Conservation (phyloP, 1,284 basidiomycete genomes). For the Heterobasidion parviporum region DNA sequence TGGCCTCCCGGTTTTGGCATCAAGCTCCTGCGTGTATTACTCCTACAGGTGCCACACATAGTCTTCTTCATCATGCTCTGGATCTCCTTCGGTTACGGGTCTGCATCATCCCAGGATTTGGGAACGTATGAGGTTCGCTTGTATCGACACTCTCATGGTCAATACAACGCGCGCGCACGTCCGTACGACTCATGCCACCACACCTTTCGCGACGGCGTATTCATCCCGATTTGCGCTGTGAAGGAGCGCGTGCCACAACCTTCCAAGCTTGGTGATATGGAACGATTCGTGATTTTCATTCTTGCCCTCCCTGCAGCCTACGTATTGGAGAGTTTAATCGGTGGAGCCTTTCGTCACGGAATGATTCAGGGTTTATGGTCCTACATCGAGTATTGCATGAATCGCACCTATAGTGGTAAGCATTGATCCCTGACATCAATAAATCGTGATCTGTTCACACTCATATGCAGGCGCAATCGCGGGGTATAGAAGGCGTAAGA, state of each 20-base stretch:
- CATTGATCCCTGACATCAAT: not conserved
- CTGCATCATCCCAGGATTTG: not conserved
- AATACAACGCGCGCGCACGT: too few species aligned
- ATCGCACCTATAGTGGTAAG: not conserved
- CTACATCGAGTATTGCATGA: not conserved
- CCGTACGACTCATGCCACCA: too few species aligned
- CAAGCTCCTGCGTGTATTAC: not conserved
- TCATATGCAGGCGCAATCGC: too few species aligned
- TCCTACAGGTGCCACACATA: not conserved
- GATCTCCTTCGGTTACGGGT: not conserved
- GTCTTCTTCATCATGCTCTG: not conserved
- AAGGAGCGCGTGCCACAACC: too few species aligned
- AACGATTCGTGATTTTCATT: not conserved
- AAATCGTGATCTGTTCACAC: not conserved
- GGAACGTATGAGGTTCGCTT: not conserved
- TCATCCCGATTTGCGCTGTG: too few species aligned
- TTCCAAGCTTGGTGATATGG: not conserved
- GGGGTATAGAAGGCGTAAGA: too few species aligned
- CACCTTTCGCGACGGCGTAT: too few species aligned
- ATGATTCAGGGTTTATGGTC: not conserved
- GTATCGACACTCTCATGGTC: too few species aligned
- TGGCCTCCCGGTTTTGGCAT: not conserved
- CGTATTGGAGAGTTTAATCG: not conserved
- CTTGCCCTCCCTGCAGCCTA: not conserved
- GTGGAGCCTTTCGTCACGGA: not conserved